Conservation (phyloP, 495 filamentous ascomycete species). For the Penicillium argentinense region DNA sequence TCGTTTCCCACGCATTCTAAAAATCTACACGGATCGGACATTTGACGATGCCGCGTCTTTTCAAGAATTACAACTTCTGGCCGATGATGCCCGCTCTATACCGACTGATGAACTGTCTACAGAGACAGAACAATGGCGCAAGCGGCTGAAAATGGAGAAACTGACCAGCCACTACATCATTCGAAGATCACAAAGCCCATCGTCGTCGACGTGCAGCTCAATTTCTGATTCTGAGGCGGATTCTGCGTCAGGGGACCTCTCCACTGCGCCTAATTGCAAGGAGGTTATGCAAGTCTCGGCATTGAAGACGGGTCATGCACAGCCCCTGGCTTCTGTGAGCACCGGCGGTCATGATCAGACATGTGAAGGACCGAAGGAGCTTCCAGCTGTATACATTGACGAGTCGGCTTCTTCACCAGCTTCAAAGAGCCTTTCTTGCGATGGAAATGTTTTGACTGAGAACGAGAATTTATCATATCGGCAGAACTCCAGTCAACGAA, state of each 20-base stretch:
- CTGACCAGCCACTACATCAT: conserved; percentile 26
- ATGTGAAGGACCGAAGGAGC: neutral
- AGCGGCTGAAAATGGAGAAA: conserved; percentile 51
- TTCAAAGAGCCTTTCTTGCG: neutral
- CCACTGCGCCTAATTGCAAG: neutral
- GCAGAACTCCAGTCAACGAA: conserved; percentile 8
- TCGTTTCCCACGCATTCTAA: conserved; percentile 62
- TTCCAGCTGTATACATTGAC: conserved; percentile 28
- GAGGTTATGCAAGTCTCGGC: neutral
- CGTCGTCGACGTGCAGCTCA: conserved; percentile 18
- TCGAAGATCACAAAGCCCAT: conserved; percentile 25
- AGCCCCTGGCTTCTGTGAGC: neutral
- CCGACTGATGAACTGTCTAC: conserved; percentile 43
- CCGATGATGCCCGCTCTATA: conserved; percentile 45
- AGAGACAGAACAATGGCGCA: conserved; percentile 54
- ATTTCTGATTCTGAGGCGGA: conserved; percentile 9
- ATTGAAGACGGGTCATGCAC: neutral
- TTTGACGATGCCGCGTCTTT: conserved; percentile 57
- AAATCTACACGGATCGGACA: conserved; percentile 59
- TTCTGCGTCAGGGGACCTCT: neutral
- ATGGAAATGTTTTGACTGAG: conserved; percentile 16
- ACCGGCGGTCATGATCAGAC: neutral
- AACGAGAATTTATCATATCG: conserved; percentile 30
- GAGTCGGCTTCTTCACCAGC: neutral
- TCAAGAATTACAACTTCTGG: conserved; percentile 55